phyloP scores from a whole-genome alignment of 306 rosid species.

The Acmispon strigosus region DNA sequence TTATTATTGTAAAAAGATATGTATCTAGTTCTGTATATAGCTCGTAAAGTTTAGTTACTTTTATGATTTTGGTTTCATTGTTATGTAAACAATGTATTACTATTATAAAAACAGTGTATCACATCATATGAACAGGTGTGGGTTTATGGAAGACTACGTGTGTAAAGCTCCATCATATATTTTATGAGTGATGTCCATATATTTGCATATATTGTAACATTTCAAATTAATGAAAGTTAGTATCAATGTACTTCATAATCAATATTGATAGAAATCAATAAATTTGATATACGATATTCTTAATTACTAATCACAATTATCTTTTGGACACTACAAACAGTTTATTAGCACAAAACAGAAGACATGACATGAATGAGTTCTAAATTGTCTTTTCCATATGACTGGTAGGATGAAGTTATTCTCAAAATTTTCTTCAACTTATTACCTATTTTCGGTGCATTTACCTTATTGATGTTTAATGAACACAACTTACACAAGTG shows the following conservation, averaged over 20 bases:
- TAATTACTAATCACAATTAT: too few species aligned
- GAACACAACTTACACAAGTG: too few species aligned
- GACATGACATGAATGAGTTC: neutral
- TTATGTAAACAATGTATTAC: neutral
- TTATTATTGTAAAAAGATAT: neutral
- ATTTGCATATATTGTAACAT: too few species aligned
- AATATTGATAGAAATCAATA: too few species aligned
- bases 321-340: neutral
- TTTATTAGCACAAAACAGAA: neutral
- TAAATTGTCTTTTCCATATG: neutral
- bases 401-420: neutral
- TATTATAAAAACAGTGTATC: neutral
- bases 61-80: neutral
- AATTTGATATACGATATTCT: too few species aligned
- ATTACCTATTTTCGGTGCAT: neutral
- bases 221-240: too few species aligned
- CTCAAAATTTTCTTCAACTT: neutral
- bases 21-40: slow-evolving; percentile 26
- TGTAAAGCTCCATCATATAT: too few species aligned
- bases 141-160: too few species aligned
- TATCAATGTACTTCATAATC: too few species aligned
- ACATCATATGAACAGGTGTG: neutral
- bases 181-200: too few species aligned
- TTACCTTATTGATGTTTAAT: too few species aligned
- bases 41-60: neutral